Evolutionary conservation across 2,329 filamentous ascomycete genomes (phyloP), one percentile per base, ranked within the genome.

Genomic region (Tothia fuscella): DNA sequence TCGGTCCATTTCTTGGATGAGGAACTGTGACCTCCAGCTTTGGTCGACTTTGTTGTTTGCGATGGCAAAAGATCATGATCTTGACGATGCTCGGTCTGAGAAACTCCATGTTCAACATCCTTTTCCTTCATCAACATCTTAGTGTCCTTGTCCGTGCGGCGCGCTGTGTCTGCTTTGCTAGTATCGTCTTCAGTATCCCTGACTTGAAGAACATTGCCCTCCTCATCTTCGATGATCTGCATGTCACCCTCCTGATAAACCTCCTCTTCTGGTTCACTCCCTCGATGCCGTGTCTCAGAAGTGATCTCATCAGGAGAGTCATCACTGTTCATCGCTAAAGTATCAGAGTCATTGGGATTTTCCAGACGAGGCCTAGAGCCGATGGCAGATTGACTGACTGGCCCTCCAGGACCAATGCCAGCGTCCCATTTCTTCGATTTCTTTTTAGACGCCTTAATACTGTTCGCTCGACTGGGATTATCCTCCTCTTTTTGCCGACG

Each of bases 371-470:
- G 32, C 17, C 21, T 26, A 2, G 38, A 40, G 14, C 17, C 35
- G 51, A 96, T 95, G 19, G 91, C 91, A 26, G 89, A 94, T 54
- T 93, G 79, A 46, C 76, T 83, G 50, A 96, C 81, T 3, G 87
- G 91, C 0, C 91, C 91, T 47, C 91, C 91, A 3, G 83, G 62
- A 46, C 79, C 82, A 50, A 75, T 72, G n/a, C 73, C 79, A 46
- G 75, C 73, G 48, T 85, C 80, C 72, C 78, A 82, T 53, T 70
- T 67, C 53, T 74, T 79, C n/a, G n/a, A n/a, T 37, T 76, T 74
- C 46, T 78, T 74, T 42, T 73, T 71, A n/a, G 49, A 46, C 17
- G 60, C 71, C 35, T 61, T 61, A 10, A 70, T 47, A 65, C 73
- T 56, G 64, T 63, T 47, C 1, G 78, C 61, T 17, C 81, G 72